Conservation (phyloP, 257 asterid species). For the Euphrasia confusa region DNA sequence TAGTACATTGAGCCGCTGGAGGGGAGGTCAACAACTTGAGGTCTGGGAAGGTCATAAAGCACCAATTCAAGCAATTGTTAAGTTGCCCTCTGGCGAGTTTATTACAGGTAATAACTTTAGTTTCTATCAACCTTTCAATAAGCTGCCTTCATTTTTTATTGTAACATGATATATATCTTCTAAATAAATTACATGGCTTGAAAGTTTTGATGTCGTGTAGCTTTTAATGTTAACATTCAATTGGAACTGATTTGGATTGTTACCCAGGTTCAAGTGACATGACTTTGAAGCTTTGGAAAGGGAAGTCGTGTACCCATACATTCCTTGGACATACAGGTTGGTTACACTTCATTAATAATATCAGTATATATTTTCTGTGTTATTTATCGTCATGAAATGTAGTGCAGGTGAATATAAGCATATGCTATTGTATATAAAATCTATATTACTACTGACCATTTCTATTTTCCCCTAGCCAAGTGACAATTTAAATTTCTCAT, state of each 20-base stretch:
- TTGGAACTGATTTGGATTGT: conserved; percentile 28
- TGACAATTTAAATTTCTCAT: conserved; percentile 5
- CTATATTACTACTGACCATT: not conserved
- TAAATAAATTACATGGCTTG: too few relatives aligned
- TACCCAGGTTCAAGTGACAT: conserved; percentile 84
- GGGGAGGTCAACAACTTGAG: conserved; percentile 70
- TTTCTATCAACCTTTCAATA: too few relatives aligned
- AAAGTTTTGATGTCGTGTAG: too few relatives aligned
- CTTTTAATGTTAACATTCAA: conserved; percentile 12
- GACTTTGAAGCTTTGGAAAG: conserved; percentile 93
- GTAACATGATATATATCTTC: too few relatives aligned
- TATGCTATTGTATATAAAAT: not conserved
- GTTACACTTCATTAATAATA: not conserved
- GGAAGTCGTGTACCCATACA: conserved; percentile 64
- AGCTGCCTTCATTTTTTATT: not conserved
- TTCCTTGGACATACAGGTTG: conserved; percentile 86
- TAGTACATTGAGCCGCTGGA: conserved; percentile 91
- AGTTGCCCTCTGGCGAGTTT: conserved; percentile 87
- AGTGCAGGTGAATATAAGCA: conserved; percentile 1
- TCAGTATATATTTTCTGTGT: conserved; percentile 7
- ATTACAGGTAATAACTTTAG: conserved; percentile 52
- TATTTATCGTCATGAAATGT: not conserved
- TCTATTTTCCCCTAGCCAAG: conserved; percentile 15
- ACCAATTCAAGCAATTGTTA: conserved; percentile 76
- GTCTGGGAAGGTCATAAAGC: conserved; percentile 82